Base-by-base conservation (phyloP, 2,329 filamentous ascomycete genomes). In the Talaromyces sp. region DNA sequence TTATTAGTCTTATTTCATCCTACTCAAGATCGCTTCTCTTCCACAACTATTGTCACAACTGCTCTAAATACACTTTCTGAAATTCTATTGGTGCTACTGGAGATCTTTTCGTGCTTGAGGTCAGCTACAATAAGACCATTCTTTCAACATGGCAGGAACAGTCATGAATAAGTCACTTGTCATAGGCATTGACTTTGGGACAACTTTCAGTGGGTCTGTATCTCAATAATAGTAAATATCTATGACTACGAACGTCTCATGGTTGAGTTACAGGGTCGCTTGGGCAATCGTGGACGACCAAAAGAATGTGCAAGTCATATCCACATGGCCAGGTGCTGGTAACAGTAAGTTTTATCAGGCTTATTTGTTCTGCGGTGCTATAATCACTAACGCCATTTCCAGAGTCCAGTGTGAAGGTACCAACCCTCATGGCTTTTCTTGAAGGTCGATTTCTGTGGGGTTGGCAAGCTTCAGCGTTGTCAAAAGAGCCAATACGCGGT, bases 121-220 rank as follows among this genome's bases (percentile, higher is more conserved):
- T 3, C 33, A 8, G 33, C 10, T 35, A 35, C 22, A 22, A 2
- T 3, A 35, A 35, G 33, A 35, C 5, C 33, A 8, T 10, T 35
- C 33, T 10, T 35, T 35, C 3, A 35, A 10, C 5, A 35, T 35
- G 33, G 35, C 35, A 37, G 35, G 35, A 43, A 43, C 1, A 19
- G 16, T 6, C 41, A 43, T 6, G n/a, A 19, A 19, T 3, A 65
- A 59, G 24, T 65, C 70, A 49, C 43, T 74, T 9, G 64, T 73
- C 27, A 67, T 75, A 13, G 73, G 70, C 0, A 49, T 74, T 24
- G 73, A 75, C 56, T 75, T 74, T 57, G 74, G 73, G 2, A 75
- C 73, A 14, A 75, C 74, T 9, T 75, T 70, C 58, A 74, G 70
- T 52, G 72, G 74, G 71, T 74, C 62, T 33, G 64, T 50, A 50